Percentiles rank a stretch among this genome's conserved stretches.
phyloP scores from a whole-genome alignment of 768 basidiomycete genomes.

The Hortiboletus flavorubellus region DNA sequence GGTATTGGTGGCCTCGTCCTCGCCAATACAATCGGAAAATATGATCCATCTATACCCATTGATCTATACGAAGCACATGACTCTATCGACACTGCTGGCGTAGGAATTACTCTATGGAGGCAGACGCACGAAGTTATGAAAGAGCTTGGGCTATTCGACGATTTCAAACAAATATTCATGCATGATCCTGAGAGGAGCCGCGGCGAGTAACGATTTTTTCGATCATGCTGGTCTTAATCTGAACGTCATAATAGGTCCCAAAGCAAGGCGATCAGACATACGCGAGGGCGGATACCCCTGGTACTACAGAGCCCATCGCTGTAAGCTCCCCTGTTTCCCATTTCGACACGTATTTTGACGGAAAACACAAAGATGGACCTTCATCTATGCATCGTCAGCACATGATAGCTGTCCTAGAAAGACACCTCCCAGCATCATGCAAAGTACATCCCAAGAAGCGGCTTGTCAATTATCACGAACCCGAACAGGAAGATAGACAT shows the following conservation, averaged over 20 bases:
- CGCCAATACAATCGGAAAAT: slow-evolving; percentile 36
- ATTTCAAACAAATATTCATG: slow-evolving; percentile 20
- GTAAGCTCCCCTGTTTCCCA: slow-evolving; percentile 11
- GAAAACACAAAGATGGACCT: slow-evolving; percentile 1
- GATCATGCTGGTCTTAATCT: background rate
- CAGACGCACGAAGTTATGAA: slow-evolving; percentile 45
- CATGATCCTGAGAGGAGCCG: slow-evolving; percentile 6
- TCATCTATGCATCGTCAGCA: slow-evolving; percentile 22
- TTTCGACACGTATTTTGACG: background rate
- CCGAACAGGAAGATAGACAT: slow-evolving; percentile 19
- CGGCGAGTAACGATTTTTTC: slow-evolving; percentile 5
- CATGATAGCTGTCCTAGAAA: slow-evolving; percentile 18
- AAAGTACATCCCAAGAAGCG: slow-evolving; percentile 18
- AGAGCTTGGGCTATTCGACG: slow-evolving; percentile 41
- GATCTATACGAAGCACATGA: slow-evolving; percentile 47
- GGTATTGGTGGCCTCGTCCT: slow-evolving; percentile 45
- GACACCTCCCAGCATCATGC: slow-evolving; percentile 17
- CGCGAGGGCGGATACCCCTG: slow-evolving; percentile 31
- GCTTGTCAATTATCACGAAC: slow-evolving; percentile 14
- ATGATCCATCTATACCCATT: slow-evolving; percentile 32
- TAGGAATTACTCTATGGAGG: slow-evolving; percentile 45
- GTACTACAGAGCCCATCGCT: slow-evolving; percentile 16
- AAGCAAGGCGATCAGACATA: slow-evolving; percentile 28
- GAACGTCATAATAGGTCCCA: background rate
- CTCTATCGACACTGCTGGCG: slow-evolving; percentile 38